Evolutionary conservation across 805 yeast species (phyloP).

Genomic region (Wickerhamomyces kurtzmanii): DNA sequence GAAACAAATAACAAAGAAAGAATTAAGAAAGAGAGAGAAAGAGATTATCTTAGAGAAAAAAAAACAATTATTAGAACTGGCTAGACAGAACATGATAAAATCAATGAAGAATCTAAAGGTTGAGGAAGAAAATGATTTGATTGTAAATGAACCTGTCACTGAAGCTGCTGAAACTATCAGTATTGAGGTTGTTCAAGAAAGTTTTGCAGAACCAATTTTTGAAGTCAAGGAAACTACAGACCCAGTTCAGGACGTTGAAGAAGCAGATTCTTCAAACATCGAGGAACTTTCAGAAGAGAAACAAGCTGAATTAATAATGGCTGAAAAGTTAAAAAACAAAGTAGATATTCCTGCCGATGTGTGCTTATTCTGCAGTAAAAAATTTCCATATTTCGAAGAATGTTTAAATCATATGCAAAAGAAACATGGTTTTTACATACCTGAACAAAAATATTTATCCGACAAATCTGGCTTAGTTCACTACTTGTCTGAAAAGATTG

Average conservation of each 20-base stretch:
- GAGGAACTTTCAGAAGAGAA: conserved; percentile 26
- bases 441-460: conserved; percentile 65
- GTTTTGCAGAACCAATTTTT: conserved; percentile 2
- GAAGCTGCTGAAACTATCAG: conserved; percentile 4
- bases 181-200: conserved; percentile 2
- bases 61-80: conserved; percentile 27
- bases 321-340: conserved; percentile 26
- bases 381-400: conserved; percentile 34
- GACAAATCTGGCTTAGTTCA: conserved; percentile 65
- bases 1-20: conserved; percentile 29
- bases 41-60: conserved; percentile 31
- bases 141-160: conserved; percentile 1
- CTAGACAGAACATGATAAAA: conserved; percentile 26
- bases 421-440: conserved; percentile 78
- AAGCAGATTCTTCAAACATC: conserved; percentile 12
- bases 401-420: conserved; percentile 69
- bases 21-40: conserved; percentile 28
- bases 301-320: conserved; percentile 25
- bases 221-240: conserved; percentile 3
- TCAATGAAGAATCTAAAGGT: conserved; percentile 10
- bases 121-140: neutral
- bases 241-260: neutral
- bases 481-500: conserved; percentile 84
- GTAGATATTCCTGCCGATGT: conserved; percentile 37
- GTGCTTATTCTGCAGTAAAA: conserved; percentile 45